Percentiles rank a stretch among this genome's conserved stretches.
These are phyloP conservation scores for Alisma plantagoaquatica DNA, from an alignment of 106 monocot genomes.

Conservation along the genomic window DNA sequence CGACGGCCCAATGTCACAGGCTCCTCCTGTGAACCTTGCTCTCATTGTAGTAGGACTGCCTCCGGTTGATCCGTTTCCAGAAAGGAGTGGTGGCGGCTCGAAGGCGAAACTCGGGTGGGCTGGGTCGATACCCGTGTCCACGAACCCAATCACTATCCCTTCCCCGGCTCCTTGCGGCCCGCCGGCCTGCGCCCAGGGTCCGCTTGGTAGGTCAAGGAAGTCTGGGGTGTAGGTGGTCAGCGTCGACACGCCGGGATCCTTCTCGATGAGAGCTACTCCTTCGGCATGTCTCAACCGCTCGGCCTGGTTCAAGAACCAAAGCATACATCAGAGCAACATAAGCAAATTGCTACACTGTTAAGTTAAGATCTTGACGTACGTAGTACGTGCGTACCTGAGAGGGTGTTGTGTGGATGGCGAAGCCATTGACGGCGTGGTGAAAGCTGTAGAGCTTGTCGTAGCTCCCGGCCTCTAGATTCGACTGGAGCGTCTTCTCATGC, in stretches of 20 bases:
- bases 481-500: slow-evolving; percentile 46
- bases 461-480: slow-evolving; percentile 20
- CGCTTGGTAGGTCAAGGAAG: slow-evolving; percentile 29
- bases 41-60: no score
- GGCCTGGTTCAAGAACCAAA: slow-evolving; percentile 17
- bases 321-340: not conserved
- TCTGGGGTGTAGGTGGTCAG: slow-evolving; percentile 76
- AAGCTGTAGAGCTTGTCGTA: slow-evolving; percentile 71
- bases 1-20: slow-evolving; percentile 29
- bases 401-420: slow-evolving; percentile 61
- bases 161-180: slow-evolving; percentile 36
- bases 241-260: slow-evolving; percentile 27
- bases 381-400: slow-evolving; percentile 40
- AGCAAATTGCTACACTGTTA: no score
- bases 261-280: slow-evolving; percentile 37
- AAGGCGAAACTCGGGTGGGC: slow-evolving; percentile 69
- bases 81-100: no score
- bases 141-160: slow-evolving; percentile 57
- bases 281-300: slow-evolving; percentile 20
- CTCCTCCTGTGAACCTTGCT: not conserved
- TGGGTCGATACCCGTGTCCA: slow-evolving; percentile 78
- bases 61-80: no score
- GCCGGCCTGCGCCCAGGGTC: slow-evolving; percentile 26
- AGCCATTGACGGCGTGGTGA: slow-evolving; percentile 65
- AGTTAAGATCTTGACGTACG: no score